Conservation (phyloP, 2,329 filamentous ascomycete genomes). For the Phialophora expanda region DNA sequence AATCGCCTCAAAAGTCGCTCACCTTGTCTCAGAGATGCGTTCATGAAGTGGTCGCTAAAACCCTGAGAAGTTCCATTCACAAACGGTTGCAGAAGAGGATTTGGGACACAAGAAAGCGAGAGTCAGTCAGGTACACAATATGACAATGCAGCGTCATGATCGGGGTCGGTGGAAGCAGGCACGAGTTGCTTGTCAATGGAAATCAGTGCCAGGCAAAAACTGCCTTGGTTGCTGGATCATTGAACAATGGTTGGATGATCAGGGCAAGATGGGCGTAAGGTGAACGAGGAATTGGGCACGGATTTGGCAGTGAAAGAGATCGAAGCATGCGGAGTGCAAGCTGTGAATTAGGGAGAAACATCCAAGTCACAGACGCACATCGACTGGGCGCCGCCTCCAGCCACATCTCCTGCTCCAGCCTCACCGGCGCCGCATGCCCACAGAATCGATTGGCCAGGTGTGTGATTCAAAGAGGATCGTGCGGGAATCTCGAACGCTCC, state of each 20-base stretch:
- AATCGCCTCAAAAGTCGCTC: conserved; percentile 30
- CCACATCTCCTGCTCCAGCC: background rate
- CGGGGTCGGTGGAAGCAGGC: conserved; percentile 8
- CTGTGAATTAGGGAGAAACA: background rate
- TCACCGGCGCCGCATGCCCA: background rate
- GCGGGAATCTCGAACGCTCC: background rate
- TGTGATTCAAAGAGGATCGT: background rate
- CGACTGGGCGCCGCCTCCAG: background rate
- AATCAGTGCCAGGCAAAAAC: conserved; percentile 5
- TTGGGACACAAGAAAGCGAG: conserved; percentile 11
- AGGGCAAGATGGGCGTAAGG: background rate
- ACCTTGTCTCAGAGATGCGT: conserved; percentile 9
- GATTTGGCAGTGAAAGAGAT: background rate
- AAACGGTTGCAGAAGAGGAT: conserved; percentile 1
- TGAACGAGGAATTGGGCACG: conserved; percentile 8
- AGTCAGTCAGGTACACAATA: background rate
- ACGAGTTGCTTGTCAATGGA: background rate
- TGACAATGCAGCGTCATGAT: background rate
- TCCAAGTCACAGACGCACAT: background rate
- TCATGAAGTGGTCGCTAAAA: background rate
- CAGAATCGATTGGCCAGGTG: background rate
- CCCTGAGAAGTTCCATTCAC: conserved; percentile 1
- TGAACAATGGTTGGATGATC: conserved; percentile 21
- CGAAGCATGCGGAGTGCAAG: background rate
- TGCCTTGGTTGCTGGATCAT: background rate